A percentile compares a stretch with the other conserved stretches of the same genome.
Evolutionary conservation across 441 rosid species (phyloP).

Genomic region (Pelargonium citronellum): DNA sequence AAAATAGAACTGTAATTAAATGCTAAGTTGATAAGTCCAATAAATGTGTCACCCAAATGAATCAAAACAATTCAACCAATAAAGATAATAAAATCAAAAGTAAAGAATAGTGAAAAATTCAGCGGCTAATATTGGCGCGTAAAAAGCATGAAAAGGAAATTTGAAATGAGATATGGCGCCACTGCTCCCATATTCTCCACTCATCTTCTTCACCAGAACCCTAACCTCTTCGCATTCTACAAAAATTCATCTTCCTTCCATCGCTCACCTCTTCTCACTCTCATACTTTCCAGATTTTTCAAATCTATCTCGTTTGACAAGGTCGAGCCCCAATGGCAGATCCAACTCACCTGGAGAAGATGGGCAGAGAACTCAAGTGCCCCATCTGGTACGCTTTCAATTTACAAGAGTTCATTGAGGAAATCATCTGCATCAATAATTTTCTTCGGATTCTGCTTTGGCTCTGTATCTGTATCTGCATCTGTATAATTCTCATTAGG

Average conservation of each 20-base stretch:
- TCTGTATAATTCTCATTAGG: neutral
- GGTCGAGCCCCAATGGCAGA: slow-evolving; percentile 18
- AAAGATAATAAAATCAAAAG: neutral
- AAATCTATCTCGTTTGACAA: neutral
- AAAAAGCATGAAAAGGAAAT: neutral
- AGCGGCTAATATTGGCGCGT: neutral
- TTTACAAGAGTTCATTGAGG: neutral
- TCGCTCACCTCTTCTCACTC: neutral
- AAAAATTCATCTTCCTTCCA: neutral
- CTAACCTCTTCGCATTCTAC: too few species aligned
- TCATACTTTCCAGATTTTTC: neutral
- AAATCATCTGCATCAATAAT: neutral
- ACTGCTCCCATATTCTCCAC: neutral
- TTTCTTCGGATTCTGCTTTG: neutral
- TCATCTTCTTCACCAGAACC: too few species aligned
- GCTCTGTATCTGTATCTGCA: neutral
- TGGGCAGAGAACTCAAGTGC: slow-evolving; percentile 93
- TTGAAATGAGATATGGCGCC: neutral
- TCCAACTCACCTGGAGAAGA: slow-evolving; percentile 54
- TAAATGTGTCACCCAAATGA: too few species aligned
- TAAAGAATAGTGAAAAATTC: neutral
- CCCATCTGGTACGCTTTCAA: slow-evolving; percentile 21
- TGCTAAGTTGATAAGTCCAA: too few species aligned
- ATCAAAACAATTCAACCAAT: too few species aligned
- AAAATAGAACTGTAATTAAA: too few species aligned